Percentiles rank a stretch among this genome's conserved stretches.
phyloP scores from a whole-genome alignment of 2,329 filamentous ascomycete genomes.

The Penicillium hesseltinei region DNA sequence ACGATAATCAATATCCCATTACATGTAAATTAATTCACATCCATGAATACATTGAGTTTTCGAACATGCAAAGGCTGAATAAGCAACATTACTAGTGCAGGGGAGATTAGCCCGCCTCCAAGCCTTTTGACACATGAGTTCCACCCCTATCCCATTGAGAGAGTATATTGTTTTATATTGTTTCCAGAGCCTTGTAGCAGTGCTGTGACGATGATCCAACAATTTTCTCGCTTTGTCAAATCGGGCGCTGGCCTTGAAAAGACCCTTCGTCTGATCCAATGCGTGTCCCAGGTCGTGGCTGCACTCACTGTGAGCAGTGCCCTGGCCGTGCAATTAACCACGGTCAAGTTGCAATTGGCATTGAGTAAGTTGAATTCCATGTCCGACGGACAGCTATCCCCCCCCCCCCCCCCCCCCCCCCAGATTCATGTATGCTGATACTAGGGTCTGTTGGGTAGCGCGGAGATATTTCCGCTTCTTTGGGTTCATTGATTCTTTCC shows the following conservation, averaged over 20 bases:
- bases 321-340: conserved; percentile 35
- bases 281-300: conserved; percentile 34
- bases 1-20: background rate
- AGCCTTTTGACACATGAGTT: conserved; percentile 2
- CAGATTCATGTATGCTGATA: conserved; percentile 1
- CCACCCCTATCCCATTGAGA: background rate
- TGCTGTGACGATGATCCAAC: conserved; percentile 13
- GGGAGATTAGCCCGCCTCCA: conserved; percentile 1
- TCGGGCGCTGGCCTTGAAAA: conserved; percentile 39
- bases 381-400: background rate
- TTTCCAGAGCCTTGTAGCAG: background rate
- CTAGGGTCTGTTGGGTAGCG: conserved; percentile 30
- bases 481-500: conserved; percentile 63
- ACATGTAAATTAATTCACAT: background rate
- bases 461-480: conserved; percentile 68
- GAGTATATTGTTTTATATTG: background rate
- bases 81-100: conserved; percentile 6
- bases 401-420: background rate
- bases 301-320: conserved; percentile 29
- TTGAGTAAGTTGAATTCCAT: conserved; percentile 35
- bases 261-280: conserved; percentile 41
- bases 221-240: conserved; percentile 35
- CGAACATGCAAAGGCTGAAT: conserved; percentile 7
- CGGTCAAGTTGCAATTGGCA: conserved; percentile 43
- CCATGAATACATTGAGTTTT: background rate